Percentiles rank a stretch among this genome's conserved stretches.
Conservation (phyloP, 768 basidiomycete genomes). For the Rubroboletus pulcherrimus region DNA sequence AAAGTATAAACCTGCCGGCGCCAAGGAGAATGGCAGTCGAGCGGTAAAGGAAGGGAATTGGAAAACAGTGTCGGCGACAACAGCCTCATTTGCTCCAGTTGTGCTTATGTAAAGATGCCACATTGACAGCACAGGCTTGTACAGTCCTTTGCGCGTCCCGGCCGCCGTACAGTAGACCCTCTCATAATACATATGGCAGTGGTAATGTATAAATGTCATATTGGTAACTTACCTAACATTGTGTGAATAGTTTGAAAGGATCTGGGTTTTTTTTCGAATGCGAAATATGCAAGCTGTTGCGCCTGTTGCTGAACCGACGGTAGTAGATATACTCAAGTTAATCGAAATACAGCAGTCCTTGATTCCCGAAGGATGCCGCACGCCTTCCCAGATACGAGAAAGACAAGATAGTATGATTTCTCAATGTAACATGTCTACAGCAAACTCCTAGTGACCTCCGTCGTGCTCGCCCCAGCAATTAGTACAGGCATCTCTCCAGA, state of each 20-base stretch:
- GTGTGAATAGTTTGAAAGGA: not conserved
- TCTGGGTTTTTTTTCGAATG: not conserved
- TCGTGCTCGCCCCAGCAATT: not conserved
- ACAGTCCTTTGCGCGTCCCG: too few species aligned
- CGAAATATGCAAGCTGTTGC: not conserved
- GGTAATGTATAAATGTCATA: too few species aligned
- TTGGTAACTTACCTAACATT: not conserved
- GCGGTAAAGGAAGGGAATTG: not conserved
- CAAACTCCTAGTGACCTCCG: not conserved
- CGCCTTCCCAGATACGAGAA: not conserved
- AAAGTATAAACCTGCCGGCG: conserved; percentile 4
- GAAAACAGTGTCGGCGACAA: not conserved
- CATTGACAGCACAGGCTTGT: too few species aligned
- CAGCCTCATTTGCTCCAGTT: not conserved
- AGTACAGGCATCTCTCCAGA: not conserved
- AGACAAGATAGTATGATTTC: not conserved
- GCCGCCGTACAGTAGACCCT: too few species aligned
- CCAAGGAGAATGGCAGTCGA: not conserved
- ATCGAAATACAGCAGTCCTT: too few species aligned
- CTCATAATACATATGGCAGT: too few species aligned
- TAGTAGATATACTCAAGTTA: too few species aligned
- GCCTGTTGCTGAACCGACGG: not conserved
- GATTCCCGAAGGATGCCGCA: not conserved
- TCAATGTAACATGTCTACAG: conserved; percentile 3
- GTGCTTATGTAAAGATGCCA: not conserved